Base-by-base conservation (phyloP, 768 basidiomycete genomes). In the Coprinopsis sp. region DNA sequence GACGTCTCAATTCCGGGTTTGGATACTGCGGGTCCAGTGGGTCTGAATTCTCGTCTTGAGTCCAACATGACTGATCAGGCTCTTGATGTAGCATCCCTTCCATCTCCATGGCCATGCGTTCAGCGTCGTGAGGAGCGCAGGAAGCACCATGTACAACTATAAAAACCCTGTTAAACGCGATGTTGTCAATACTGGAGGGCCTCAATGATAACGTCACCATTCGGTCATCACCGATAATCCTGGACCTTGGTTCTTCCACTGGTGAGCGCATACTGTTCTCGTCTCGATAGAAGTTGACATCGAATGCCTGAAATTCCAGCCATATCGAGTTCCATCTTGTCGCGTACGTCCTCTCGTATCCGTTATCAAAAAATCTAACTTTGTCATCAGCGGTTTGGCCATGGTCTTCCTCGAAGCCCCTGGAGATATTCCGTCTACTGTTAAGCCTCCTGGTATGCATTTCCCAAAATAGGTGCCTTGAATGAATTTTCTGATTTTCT, bases 201-300 rank as follows among this genome's bases (percentile, higher is more conserved):
- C 54, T 50, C 16, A 59, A 57, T 0, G 74, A 74, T 46, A 69
- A 69, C 16, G 72, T 76, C 19, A 77, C 77, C 0, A 66, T 89
- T 33, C 76, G 84, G 5, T 84, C 65, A 62, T 62, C 23, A 83
- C 84, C 0, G 77, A 88, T 55, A 87, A 87, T 60, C 62, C 83
- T 2, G 86, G 84, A 3, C 77, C 78, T 6, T 83, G 79, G 74
- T 65, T 77, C 49, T 57, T 76, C 46, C 74, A 74, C 36, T 73
- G 67, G 67, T 53, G 33, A 16, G 37, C 14, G 12, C 12, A n/a
- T n/a, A 39, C 8, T 33, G 28, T 11, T 28, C n/a, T 29, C 40
- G 19, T 33, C 16, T 31, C 30, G n/a, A n/a, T n/a, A n/a, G n/a
- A n/a, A n/a, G n/a, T n/a, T n/a, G n/a, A n/a, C n/a, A n/a, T n/a